Percentiles rank a stretch among this genome's conserved stretches.
Evolutionary conservation across 83 land plant genomes (phyloP).

Genomic region (Picea abies): DNA sequence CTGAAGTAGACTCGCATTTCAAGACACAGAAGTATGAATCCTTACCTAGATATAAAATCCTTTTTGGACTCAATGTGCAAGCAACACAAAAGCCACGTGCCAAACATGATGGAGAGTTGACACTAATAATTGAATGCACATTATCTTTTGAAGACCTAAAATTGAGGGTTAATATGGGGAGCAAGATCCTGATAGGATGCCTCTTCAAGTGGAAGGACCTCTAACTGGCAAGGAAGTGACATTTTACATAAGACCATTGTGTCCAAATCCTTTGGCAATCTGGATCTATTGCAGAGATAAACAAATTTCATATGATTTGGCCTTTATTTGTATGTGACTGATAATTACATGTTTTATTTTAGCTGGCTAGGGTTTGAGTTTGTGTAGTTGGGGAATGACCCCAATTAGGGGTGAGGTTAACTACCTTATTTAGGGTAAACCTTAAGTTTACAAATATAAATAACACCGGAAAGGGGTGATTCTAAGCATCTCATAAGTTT

Average conservation of each 20-base stretch:
- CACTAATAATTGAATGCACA: not conserved
- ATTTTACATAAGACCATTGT: too few relatives aligned
- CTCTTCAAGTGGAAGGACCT: too few relatives aligned
- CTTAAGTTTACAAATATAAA: not conserved
- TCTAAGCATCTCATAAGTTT: not conserved
- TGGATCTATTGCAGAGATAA: too few relatives aligned
- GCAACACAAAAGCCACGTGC: too few relatives aligned
- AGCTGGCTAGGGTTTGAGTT: not conserved
- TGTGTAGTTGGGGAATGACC: not conserved
- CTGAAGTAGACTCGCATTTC: not conserved
- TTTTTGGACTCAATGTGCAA: not conserved
- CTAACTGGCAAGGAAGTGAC: too few relatives aligned
- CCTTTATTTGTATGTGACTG: too few relatives aligned
- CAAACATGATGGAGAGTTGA: too few relatives aligned
- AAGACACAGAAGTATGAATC: not conserved
- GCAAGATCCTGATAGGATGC: too few relatives aligned
- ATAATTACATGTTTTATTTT: too few relatives aligned
- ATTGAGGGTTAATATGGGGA: too few relatives aligned
- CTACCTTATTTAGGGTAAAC: not conserved
- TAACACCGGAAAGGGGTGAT: not conserved
- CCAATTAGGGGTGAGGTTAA: not conserved
- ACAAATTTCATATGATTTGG: too few relatives aligned
- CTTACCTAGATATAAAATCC: not conserved
- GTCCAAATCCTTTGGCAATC: too few relatives aligned
- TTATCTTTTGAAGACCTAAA: not conserved